Base-by-base conservation (phyloP, 208 protist species). In the Trypanosoma avium region DNA sequence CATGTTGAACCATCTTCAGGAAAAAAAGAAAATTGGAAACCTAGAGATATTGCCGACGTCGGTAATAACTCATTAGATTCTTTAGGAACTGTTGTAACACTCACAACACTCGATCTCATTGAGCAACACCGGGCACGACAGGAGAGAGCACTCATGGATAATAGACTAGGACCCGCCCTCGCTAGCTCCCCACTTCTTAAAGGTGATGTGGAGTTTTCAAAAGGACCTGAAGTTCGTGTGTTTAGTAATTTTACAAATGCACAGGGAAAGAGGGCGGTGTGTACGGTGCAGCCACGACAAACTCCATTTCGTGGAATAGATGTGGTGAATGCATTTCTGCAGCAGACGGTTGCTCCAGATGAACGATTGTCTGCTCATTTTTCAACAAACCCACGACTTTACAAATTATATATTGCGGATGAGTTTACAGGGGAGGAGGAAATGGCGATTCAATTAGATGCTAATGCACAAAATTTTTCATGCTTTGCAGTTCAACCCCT, bases 361-460 rank as follows among this genome's bases (percentile, higher is more conserved):
- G 79, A 86, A 56, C 38, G 63, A 15, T 70, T 88, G 27, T 73
- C 77, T 49, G 69, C 81, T 50, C 67, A 75, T 1, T 95, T 79
- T 65, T 86, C 84, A 29, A 81, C 70, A 52, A 95, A 93, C 36
- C 73, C 81, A 29, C 83, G 86, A 0, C 66, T 85, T 38, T 95
- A 95, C 65, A 91, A 90, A 62, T 60, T 95, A 10, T 95, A 86
- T 70, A 93, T 95, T 38, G 90, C 90, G 3, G 90, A 95, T 59
- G 86, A 93, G 70, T 86, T 86, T 64, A 93, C 84, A 2, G 90
- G 90, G 0, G 86, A 95, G 60, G 79, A 90, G 52, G 90, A 95
- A 57, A 88, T 95, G 84, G 80, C 78, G 21, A 73, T 88, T 33
- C 84, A 92, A 56, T 75, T 91, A 4, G 86, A 92, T 54, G 55